A percentile compares a stretch with the other conserved stretches of the same genome.
These are phyloP conservation scores for Leccinum rimulosum DNA, from an alignment of 768 basidiomycete species.

Conservation along the genomic window DNA sequence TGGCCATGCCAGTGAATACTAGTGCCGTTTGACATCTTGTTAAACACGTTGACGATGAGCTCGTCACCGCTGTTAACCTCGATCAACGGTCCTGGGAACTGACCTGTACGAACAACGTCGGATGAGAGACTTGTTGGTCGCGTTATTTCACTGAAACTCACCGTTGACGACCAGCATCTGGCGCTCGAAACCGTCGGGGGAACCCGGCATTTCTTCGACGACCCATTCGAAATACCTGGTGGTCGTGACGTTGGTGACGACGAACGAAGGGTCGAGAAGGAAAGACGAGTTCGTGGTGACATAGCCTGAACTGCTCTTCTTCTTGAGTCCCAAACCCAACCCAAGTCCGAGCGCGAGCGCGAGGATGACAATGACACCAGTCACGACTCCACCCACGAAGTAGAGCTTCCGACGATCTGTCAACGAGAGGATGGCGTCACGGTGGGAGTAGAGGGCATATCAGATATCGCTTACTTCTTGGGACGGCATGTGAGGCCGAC, in stretches of 20 bases:
- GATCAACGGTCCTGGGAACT: conserved; percentile 35
- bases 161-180: conserved; percentile 50
- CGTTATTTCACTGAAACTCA: conserved; percentile 6
- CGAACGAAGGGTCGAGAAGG: conserved; percentile 29
- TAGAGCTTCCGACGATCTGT: conserved; percentile 23
- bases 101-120: conserved; percentile 19
- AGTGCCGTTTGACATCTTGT: conserved; percentile 32
- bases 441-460: neutral
- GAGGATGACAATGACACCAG: conserved; percentile 13
- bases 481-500: neutral
- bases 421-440: neutral
- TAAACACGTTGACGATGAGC: conserved; percentile 35
- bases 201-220: conserved; percentile 36
- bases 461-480: conserved; percentile 7
- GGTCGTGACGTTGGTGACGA: conserved; percentile 29
- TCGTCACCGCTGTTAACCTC: conserved; percentile 36
- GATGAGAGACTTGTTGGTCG: neutral
- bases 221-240: conserved; percentile 45
- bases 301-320: conserved; percentile 11
- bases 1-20: conserved; percentile 37
- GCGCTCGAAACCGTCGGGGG: conserved; percentile 42
- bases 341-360: conserved; percentile 30
- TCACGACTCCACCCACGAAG: conserved; percentile 14
- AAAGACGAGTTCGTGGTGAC: conserved; percentile 29
- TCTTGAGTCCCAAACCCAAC: conserved; percentile 27